A percentile compares a stretch with the other conserved stretches of the same genome.
phyloP scores from a whole-genome alignment of 2,329 filamentous ascomycete genomes.

The Lomentospora prolificans region DNA sequence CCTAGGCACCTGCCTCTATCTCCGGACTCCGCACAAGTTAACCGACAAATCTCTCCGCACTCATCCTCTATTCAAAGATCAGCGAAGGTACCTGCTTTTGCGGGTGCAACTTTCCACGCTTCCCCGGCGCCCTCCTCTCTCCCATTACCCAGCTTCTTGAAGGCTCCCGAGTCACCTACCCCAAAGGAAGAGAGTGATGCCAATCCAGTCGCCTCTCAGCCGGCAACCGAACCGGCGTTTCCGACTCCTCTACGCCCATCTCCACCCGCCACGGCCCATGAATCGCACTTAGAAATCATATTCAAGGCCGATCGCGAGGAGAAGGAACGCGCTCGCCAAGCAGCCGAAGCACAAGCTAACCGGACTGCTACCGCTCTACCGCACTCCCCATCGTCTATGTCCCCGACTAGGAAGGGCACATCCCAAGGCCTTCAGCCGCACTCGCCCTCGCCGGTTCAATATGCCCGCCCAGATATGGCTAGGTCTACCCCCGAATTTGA shows the following conservation, averaged over 20 bases:
- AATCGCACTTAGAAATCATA: conserved; percentile 80
- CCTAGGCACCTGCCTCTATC: conserved; percentile 21
- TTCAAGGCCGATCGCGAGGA: conserved; percentile 82
- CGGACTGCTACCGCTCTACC: neutral
- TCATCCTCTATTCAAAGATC: conserved; percentile 35
- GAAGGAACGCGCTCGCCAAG: conserved; percentile 39
- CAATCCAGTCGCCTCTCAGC: neutral
- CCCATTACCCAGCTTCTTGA: conserved; percentile 84
- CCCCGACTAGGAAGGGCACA: neutral
- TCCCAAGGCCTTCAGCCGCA: neutral
- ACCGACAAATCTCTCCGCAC: conserved; percentile 25
- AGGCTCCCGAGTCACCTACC: conserved; percentile 19
- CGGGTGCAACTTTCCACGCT: conserved; percentile 88
- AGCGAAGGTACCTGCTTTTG: conserved; percentile 56
- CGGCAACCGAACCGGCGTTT: neutral
- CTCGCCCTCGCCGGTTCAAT: conserved; percentile 20
- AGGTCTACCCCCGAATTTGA: conserved; percentile 59
- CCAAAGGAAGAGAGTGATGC: neutral
- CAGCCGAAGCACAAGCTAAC: neutral
- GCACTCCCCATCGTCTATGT: conserved; percentile 6
- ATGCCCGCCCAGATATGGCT: conserved; percentile 16
- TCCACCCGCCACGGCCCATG: conserved; percentile 26
- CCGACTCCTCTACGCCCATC: conserved; percentile 32
- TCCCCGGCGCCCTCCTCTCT: conserved; percentile 86
- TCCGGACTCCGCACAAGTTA: conserved; percentile 29